Percentiles rank a stretch among this genome's conserved stretches.
Conservation (phyloP, 1,139 yeast species). For the Yamadazyma sp. region DNA sequence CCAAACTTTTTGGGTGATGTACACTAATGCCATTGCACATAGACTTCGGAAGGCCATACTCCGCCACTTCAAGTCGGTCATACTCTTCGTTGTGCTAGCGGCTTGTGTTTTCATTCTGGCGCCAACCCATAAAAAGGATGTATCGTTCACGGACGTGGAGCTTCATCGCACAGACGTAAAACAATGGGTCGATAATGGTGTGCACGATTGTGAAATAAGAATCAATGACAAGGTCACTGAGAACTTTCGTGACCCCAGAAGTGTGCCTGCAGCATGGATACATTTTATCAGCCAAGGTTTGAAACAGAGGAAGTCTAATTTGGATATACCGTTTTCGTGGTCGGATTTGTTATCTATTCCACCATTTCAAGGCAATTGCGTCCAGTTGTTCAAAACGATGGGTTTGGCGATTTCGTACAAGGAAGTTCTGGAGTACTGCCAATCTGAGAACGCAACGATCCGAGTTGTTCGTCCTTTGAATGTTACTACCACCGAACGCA, state of each 20-base stretch:
- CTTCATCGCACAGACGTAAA: background rate
- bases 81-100: background rate
- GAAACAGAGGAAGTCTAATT: background rate
- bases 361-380: background rate
- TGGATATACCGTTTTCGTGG: conserved; percentile 7
- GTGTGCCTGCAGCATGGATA: background rate
- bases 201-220: background rate
- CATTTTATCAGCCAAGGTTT: background rate
- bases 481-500: conserved; percentile 4
- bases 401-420: background rate
- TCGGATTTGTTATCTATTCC: background rate
- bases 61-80: background rate
- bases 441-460: background rate
- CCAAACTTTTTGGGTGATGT: background rate
- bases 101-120: background rate
- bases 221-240: background rate
- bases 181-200: background rate
- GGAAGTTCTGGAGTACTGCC: background rate
- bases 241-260: background rate
- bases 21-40: background rate
- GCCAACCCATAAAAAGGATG: background rate
- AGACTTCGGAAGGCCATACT: background rate
- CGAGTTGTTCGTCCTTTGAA: conserved; percentile 3
- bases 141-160: background rate
- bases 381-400: background rate